Conservation (phyloP, 192 early-diverging fungal genomes). For the Allomyces arbusculus region DNA sequence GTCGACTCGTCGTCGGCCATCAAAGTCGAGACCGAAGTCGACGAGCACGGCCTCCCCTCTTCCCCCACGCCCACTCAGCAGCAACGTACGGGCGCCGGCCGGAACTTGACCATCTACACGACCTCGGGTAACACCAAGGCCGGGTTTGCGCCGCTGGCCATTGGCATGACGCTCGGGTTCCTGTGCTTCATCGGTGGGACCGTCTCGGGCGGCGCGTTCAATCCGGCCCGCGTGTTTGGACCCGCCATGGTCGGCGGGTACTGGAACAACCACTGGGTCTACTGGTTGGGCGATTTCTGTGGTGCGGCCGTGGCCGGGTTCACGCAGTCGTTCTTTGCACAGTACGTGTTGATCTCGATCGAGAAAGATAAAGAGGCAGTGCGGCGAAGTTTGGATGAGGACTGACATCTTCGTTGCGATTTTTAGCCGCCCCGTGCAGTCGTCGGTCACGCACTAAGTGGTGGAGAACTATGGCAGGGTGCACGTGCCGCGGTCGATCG, state of each 20-base stretch:
- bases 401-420: too few relatives aligned
- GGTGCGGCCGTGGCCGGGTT: constrained; percentile 30
- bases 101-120: constrained; percentile 40
- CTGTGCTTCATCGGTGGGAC: constrained; percentile 30
- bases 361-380: too few relatives aligned
- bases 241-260: constrained; percentile 10
- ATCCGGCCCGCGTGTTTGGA: constrained; percentile 38
- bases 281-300: constrained; percentile 30
- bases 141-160: constrained; percentile 38
- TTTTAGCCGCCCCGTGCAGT: too few relatives aligned
- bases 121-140: constrained; percentile 42
- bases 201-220: constrained; percentile 36
- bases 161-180: constrained; percentile 37
- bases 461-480: too few relatives aligned
- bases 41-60: constrained; percentile 6
- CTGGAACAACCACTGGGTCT: constrained; percentile 35
- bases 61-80: background rate
- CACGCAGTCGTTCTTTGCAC: constrained; percentile 29
- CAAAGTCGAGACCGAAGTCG: background rate
- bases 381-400: too few relatives aligned
- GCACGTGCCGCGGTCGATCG: too few relatives aligned
- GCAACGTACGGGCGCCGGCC: constrained; percentile 10
- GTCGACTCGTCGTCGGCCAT: constrained; percentile 8
- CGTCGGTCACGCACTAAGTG: too few relatives aligned
- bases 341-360: background rate